These are phyloP conservation scores for Tuber aestivum DNA, from an alignment of 495 filamentous ascomycete genomes.

Conservation along the genomic window DNA sequence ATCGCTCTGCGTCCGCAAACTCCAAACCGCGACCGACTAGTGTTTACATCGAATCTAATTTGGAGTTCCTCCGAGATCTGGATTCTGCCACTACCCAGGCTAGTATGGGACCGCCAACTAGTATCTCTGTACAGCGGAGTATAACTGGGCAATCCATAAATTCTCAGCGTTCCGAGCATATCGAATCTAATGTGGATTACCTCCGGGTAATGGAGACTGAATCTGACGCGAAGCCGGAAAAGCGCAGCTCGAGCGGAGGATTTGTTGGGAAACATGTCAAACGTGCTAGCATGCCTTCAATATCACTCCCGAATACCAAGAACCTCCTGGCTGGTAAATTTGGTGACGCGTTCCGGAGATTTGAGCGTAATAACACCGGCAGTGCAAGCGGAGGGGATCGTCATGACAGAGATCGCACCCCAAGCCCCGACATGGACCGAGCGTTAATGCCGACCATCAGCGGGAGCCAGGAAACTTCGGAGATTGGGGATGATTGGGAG, in stretches of 20 bases:
- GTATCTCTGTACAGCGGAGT: constrained; percentile 26
- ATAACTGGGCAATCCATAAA: constrained; percentile 47
- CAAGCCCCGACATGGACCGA: constrained; percentile 47
- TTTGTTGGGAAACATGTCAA: constrained; percentile 63
- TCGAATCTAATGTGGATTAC: constrained; percentile 83
- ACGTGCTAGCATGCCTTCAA: constrained; percentile 70
- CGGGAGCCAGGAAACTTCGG: constrained; percentile 69
- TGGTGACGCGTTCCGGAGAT: constrained; percentile 90
- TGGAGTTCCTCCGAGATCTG: constrained; percentile 63
- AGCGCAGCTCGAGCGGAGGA: constrained; percentile 54
- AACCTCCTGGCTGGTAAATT: constrained; percentile 84
- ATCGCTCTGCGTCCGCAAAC: constrained; percentile 61
- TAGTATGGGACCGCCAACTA: constrained; percentile 22
- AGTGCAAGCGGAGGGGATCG: constrained; percentile 40
- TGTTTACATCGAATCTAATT: constrained; percentile 70
- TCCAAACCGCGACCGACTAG: constrained; percentile 63
- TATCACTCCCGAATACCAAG: constrained; percentile 60
- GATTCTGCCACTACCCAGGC: constrained; percentile 39
- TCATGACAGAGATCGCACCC: constrained; percentile 41
- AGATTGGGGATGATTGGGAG: constrained; percentile 61
- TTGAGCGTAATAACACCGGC: constrained; percentile 61
- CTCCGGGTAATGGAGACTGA: constrained; percentile 72
- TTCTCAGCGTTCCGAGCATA: constrained; percentile 49
- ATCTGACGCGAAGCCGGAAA: constrained; percentile 60
- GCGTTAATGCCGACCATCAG: constrained; percentile 59